Percentiles rank a stretch among this genome's conserved stretches.
Conservation (phyloP, 2,329 filamentous ascomycete genomes). For the Pyrenochaeta sp. region DNA sequence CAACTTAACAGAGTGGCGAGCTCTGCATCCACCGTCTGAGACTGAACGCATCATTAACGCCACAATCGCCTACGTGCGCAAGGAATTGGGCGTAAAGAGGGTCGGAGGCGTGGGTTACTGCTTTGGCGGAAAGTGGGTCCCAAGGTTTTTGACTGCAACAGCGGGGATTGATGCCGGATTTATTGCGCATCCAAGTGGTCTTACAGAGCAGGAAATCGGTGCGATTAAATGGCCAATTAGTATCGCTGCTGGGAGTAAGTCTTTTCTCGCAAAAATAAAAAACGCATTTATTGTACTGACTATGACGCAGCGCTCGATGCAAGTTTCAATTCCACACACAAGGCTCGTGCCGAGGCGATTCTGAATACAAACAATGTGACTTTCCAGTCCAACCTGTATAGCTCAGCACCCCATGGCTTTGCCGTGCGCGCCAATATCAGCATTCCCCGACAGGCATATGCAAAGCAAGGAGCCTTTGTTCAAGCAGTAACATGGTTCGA, state of each 20-base stretch:
- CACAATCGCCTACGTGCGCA: constrained; percentile 66
- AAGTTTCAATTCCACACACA: constrained; percentile 26
- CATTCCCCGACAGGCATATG: constrained; percentile 41
- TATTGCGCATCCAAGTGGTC: constrained; percentile 74
- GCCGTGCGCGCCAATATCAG: constrained; percentile 43
- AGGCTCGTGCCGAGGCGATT: constrained; percentile 32
- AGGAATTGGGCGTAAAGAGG: constrained; percentile 63
- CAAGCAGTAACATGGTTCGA: constrained; percentile 51
- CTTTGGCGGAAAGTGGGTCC: constrained; percentile 78
- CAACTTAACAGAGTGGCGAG: constrained; percentile 55
- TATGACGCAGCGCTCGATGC: constrained; percentile 27
- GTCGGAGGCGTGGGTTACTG: constrained; percentile 75
- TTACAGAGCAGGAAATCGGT: constrained; percentile 71
- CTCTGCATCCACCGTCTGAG: constrained; percentile 53
- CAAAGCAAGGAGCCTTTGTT: constrained; percentile 46
- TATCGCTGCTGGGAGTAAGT: constrained; percentile 66
- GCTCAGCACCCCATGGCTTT: constrained; percentile 46
- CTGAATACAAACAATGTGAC: constrained; percentile 38
- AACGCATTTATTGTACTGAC: constrained; percentile 17
- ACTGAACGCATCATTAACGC: constrained; percentile 60
- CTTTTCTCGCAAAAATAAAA: not conserved
- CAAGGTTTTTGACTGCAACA: constrained; percentile 66
- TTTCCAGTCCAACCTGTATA: constrained; percentile 45
- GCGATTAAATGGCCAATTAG: constrained; percentile 72
- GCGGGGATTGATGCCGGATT: constrained; percentile 68